phyloP scores from a whole-genome alignment of 306 rosid genomes.

The Bauhinia variegata region DNA sequence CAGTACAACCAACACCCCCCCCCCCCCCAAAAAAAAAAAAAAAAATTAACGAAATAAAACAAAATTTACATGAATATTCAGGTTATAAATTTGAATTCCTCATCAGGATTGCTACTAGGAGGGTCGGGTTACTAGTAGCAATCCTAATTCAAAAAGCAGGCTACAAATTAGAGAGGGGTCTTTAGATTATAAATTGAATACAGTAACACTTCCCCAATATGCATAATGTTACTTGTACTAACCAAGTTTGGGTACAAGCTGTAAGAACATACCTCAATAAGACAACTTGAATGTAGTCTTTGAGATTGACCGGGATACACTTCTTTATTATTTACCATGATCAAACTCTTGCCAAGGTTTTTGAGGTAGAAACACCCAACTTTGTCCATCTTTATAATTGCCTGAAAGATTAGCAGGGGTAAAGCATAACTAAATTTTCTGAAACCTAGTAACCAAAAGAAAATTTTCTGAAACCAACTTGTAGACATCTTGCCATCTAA shows the following conservation, averaged over 20 bases:
- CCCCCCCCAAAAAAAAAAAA: not conserved
- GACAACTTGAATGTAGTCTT: conserved; percentile 63
- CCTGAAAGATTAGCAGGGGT: conserved; percentile 64
- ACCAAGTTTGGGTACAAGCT: too few relatives aligned
- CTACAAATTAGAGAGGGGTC: too few relatives aligned
- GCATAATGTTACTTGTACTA: too few relatives aligned
- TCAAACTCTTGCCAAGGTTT: conserved; percentile 74
- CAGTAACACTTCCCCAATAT: too few relatives aligned
- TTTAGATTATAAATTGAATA: too few relatives aligned
- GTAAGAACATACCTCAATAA: conserved; percentile 78
- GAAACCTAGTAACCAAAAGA: too few relatives aligned
- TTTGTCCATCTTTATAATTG: conserved; percentile 74
- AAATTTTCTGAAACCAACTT: conserved; percentile 31
- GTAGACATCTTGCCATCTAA: conserved; percentile 8
- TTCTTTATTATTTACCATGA: conserved; percentile 76
- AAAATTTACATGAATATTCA: not conserved
- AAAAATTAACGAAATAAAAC: not conserved
- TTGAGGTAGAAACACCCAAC: conserved; percentile 73
- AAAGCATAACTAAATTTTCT: conserved; percentile 3
- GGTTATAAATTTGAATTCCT: not conserved
- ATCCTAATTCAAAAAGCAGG: too few relatives aligned
- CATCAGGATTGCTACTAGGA: not conserved
- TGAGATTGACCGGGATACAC: conserved; percentile 67
- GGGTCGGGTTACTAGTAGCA: not conserved
- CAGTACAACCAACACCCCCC: not conserved